Evolutionary conservation across 2,329 filamentous ascomycete genomes (phyloP), one percentile per base, ranked within the genome.

Genomic region (Aureobasidium namibiae): DNA sequence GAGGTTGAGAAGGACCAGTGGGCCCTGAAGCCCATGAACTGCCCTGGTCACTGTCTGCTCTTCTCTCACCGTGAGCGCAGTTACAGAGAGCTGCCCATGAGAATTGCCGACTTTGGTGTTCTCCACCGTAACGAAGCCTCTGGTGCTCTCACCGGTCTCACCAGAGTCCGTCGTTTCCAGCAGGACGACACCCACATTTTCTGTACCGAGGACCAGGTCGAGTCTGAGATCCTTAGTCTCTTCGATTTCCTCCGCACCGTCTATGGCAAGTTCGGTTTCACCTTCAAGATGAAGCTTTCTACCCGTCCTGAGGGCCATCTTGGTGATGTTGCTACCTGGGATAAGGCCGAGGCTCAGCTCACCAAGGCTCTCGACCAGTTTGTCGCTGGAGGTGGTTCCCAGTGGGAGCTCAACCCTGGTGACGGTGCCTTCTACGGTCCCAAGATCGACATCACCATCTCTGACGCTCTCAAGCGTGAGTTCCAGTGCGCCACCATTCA

Each of bases 361-460:
- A 86, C 85, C 69, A 80, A 86, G 62, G 90, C 92, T 18, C 80
- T 99, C 50, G 82, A 94, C 64, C 81, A 86, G 63, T 97, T 96
- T 73, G 72, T 75, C 49, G 80, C 79, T 56, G 57, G 39, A 5
- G 78, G 78, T 56, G 82, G 86, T 61, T 81, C 85, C 34, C 79
- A 85, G 63, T 99, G 94, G 94, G 88, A 90, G 72, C 79, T 96
- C 54, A 96, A 97, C 74, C 88, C 90, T 61, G 94, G 92, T 60
- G 94, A 99, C 67, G 94, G 94, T 70, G 94, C 94, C 56, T 99
- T 97, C 77, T 99, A 99, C 73, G 94, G 94, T 1, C 94, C 94
- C 54, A 99, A 99, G 83, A 96, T 97, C 67, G 94, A 99, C 68
- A 94, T 99, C 69, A 95, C 90, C 62, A 92, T 99, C 69, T 87